Percentiles rank a stretch among this genome's conserved stretches.
Evolutionary conservation across 2,329 filamentous ascomycete species (phyloP).

Genomic region (Clonostachys rosea): DNA sequence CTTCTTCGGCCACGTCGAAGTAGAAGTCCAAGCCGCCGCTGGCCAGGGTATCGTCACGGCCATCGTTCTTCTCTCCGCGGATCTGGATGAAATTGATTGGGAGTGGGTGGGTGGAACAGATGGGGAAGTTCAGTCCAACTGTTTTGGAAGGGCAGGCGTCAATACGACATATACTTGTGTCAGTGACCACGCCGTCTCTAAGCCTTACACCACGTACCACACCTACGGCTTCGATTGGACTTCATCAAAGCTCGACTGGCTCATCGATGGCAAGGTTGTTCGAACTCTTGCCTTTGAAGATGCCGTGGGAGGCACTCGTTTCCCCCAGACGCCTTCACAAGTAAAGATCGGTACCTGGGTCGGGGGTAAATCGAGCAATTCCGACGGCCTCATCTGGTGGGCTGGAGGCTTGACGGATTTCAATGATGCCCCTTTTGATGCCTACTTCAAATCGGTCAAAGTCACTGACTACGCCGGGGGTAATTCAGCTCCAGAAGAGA

Average conservation of each 20-base stretch:
- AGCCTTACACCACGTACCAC: constrained; percentile 54
- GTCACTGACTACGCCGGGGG: constrained; percentile 51
- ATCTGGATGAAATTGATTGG: constrained; percentile 87
- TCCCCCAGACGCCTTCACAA: constrained; percentile 71
- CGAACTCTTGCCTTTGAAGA: constrained; percentile 58
- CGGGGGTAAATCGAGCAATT: constrained; percentile 50
- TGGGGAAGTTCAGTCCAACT: constrained; percentile 79
- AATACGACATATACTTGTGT: constrained; percentile 67
- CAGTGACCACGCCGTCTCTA: constrained; percentile 50
- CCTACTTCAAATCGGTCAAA: constrained; percentile 51
- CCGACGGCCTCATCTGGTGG: constrained; percentile 67
- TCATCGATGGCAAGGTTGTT: constrained; percentile 55
- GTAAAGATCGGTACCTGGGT: constrained; percentile 68
- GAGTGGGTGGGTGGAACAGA: constrained; percentile 83
- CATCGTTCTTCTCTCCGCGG: constrained; percentile 83
- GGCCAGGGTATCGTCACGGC: constrained; percentile 87
- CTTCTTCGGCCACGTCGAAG: constrained; percentile 89
- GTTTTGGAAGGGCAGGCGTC: constrained; percentile 71
- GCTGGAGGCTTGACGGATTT: constrained; percentile 60
- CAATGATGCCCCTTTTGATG: constrained; percentile 44
- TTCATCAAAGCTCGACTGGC: constrained; percentile 57
- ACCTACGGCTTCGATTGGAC: constrained; percentile 69
- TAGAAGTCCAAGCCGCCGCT: constrained; percentile 71
- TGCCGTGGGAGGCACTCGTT: constrained; percentile 52
- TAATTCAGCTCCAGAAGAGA: constrained; percentile 24